Conservation (phyloP, 2,329 filamentous ascomycete species). For the Hymenoscyphus fructigenus region DNA sequence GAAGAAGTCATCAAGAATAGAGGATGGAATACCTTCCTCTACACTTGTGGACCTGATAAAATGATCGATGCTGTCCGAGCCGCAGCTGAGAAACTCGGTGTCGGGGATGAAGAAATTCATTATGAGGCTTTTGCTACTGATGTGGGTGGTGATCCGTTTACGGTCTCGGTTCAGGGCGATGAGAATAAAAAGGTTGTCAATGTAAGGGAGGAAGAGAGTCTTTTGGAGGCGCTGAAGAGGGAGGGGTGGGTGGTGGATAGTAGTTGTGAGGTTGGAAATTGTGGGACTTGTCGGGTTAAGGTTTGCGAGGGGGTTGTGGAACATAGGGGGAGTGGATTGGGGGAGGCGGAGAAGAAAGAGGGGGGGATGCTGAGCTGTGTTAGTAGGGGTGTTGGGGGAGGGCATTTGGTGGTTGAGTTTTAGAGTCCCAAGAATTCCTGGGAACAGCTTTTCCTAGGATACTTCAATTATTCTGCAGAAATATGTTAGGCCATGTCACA, state of each 20-base stretch:
- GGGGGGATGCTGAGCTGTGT: conserved; percentile 13
- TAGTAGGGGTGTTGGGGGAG: conserved; percentile 19
- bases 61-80: conserved; percentile 53
- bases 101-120: conserved; percentile 54
- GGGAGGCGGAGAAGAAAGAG: neutral
- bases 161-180: conserved; percentile 46
- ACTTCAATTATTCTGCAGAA: too few species aligned
- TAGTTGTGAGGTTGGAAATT: conserved; percentile 45
- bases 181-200: conserved; percentile 43
- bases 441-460: too few species aligned
- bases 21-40: conserved; percentile 56
- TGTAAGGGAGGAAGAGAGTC: conserved; percentile 42
- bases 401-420: conserved; percentile 25
- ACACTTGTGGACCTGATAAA: conserved; percentile 58
- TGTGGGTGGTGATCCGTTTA: conserved; percentile 58
- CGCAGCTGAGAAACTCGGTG: conserved; percentile 42
- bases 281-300: conserved; percentile 43
- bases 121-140: conserved; percentile 59
- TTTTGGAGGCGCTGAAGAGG: conserved; percentile 43
- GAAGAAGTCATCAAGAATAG: conserved; percentile 44
- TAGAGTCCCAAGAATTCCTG: neutral
- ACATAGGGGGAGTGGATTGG: conserved; percentile 37
- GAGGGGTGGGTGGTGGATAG: conserved; percentile 42
- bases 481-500: too few species aligned
- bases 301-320: conserved; percentile 40